Conservation (phyloP, 1,139 yeast species). For the Blastobotrys capitulatus region DNA sequence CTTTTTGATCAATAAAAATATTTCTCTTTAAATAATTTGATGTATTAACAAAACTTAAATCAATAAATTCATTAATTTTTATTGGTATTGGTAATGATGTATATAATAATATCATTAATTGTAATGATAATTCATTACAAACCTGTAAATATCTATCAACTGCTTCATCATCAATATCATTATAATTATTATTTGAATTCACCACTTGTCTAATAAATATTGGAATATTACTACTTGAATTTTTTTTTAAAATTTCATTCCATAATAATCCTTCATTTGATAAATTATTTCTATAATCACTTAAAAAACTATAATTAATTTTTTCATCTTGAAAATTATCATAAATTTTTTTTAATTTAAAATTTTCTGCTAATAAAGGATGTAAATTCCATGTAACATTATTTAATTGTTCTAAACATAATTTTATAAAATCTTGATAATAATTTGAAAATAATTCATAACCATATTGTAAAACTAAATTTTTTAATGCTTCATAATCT, state of each 20-base stretch:
- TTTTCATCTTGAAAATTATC: neutral
- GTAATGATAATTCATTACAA: slow-evolving; percentile 3
- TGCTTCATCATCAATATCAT: neutral
- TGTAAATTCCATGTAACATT: slow-evolving; percentile 36
- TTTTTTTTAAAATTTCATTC: neutral
- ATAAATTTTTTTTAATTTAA: slow-evolving; percentile 26
- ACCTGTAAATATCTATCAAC: slow-evolving; percentile 5
- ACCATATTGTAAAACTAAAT: slow-evolving; percentile 1
- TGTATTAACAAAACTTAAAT: neutral
- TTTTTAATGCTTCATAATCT: neutral
- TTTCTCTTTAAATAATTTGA: neutral
- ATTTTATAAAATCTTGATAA: neutral
- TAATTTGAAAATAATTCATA: slow-evolving; percentile 1
- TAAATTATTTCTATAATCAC: slow-evolving; percentile 1
- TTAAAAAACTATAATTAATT: slow-evolving; percentile 3
- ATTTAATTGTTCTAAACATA: slow-evolving; percentile 1
- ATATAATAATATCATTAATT: slow-evolving; percentile 2
- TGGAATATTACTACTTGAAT: neutral
- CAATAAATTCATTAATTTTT: neutral
- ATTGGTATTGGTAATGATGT: neutral
- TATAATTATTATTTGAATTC: neutral
- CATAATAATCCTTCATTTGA: slow-evolving; percentile 1
- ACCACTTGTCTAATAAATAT: slow-evolving; percentile 1
- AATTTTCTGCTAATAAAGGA: slow-evolving; percentile 86
- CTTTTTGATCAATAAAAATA: neutral